phyloP scores from a whole-genome alignment of 495 filamentous ascomycete genomes.

The Daldinia grandis region DNA sequence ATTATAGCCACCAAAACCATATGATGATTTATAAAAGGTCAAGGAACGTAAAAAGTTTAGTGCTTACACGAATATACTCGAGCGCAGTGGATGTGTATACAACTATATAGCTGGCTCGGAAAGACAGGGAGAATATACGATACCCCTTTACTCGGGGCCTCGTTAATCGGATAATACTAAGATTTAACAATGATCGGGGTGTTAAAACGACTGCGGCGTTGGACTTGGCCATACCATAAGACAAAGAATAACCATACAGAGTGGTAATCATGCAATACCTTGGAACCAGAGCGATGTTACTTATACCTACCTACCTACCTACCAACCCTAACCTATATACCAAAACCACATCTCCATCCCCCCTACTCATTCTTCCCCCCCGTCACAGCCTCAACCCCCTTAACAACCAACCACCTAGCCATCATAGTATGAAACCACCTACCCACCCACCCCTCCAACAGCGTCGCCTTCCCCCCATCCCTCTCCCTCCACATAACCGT shows the following conservation, averaged over 20 bases:
- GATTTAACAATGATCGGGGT: too few relatives aligned
- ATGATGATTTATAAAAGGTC: background rate
- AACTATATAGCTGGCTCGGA: background rate
- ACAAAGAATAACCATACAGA: too few relatives aligned
- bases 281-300: background rate
- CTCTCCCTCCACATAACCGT: conserved; percentile 45
- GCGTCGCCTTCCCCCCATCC: conserved; percentile 26
- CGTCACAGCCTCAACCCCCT: conserved; percentile 43
- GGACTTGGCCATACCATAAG: too few relatives aligned
- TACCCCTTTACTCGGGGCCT: too few relatives aligned
- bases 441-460: conserved; percentile 41
- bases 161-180: too few relatives aligned
- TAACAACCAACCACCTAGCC: conserved; percentile 46
- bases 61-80: background rate
- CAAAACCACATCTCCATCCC: background rate
- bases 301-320: background rate
- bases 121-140: background rate
- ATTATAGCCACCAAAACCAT: background rate
- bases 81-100: background rate
- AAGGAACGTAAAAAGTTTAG: background rate
- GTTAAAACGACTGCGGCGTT: too few relatives aligned
- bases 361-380: background rate
- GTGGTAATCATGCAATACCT: too few relatives aligned
- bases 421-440: conserved; percentile 43
- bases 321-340: background rate